Conservation (phyloP, 208 protist species). For the Giardia muris region DNA sequence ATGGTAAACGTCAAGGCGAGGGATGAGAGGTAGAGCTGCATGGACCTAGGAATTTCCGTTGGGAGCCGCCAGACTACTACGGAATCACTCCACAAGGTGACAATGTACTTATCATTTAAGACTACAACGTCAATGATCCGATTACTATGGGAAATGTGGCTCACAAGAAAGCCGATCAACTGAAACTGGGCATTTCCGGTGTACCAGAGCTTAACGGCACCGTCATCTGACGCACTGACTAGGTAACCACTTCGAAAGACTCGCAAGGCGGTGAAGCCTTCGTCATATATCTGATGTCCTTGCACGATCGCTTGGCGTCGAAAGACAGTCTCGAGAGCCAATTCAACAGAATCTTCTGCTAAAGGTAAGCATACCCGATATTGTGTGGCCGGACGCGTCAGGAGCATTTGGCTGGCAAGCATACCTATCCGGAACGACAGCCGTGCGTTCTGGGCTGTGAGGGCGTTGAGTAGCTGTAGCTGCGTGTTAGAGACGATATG, state of each 20-base stretch:
- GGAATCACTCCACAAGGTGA: not conserved
- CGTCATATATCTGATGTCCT: not conserved
- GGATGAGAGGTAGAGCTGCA: too few species aligned
- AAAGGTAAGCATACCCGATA: too few species aligned
- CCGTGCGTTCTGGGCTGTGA: not conserved
- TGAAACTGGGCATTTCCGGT: not conserved
- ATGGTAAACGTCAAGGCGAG: too few species aligned
- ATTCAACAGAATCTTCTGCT: too few species aligned
- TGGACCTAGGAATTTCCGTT: not conserved
- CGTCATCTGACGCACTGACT: not conserved
- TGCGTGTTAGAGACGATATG: not conserved
- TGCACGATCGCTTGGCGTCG: not conserved
- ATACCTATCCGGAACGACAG: too few species aligned
- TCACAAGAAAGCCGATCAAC: not conserved
- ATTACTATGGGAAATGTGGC: not conserved
- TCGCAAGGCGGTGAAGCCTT: not conserved
- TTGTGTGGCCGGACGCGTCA: too few species aligned
- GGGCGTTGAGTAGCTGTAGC: not conserved
- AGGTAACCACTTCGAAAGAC: not conserved
- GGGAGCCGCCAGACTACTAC: not conserved
- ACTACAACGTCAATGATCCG: not conserved
- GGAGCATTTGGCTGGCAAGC: too few species aligned
- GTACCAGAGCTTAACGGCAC: not conserved
- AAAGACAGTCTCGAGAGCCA: too few species aligned
- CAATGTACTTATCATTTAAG: not conserved